Evolutionary conservation across 345 rosid genomes (phyloP).

Genomic region (Salix arbutifolia): DNA sequence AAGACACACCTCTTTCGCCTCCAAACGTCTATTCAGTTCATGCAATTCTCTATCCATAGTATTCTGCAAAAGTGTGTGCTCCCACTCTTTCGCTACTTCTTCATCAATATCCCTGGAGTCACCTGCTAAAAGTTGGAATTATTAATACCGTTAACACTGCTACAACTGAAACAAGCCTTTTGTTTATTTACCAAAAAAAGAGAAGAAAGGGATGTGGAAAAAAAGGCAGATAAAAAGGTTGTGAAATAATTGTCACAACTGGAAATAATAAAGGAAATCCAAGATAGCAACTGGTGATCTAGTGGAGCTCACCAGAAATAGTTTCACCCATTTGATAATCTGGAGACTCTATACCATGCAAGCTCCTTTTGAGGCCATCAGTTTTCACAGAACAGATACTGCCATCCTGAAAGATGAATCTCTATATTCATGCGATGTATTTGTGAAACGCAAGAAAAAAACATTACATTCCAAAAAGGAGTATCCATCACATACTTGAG

Average conservation of each 20-base stretch:
- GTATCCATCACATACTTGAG: slow-evolving; percentile 51
- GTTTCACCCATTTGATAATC: slow-evolving; percentile 80
- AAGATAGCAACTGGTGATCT: not conserved
- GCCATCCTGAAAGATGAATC: slow-evolving; percentile 55
- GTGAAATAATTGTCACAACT: not conserved
- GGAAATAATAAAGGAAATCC: not conserved
- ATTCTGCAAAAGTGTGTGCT: slow-evolving; percentile 86
- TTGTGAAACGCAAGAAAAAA: slow-evolving; percentile 3
- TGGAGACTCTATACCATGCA: slow-evolving; percentile 70
- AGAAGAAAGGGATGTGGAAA: not conserved
- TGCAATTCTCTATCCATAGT: slow-evolving; percentile 91
- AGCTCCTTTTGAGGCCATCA: slow-evolving; percentile 84
- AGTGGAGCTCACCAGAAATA: slow-evolving; percentile 46
- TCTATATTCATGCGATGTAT: slow-evolving; percentile 5
- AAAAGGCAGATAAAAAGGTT: not conserved
- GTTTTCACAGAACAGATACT: slow-evolving; percentile 54
- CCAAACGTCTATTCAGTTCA: slow-evolving; percentile 78
- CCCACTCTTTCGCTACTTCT: slow-evolving; percentile 89
- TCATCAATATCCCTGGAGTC: slow-evolving; percentile 80
- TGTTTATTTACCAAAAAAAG: not conserved
- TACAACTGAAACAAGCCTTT: not conserved
- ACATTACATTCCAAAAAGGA: not conserved
- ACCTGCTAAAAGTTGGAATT: slow-evolving; percentile 35
- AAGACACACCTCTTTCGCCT: slow-evolving; percentile 88
- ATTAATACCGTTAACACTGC: not conserved